Conservation (phyloP, 2,329 filamentous ascomycete species). For the Penicillium griseofulvum region DNA sequence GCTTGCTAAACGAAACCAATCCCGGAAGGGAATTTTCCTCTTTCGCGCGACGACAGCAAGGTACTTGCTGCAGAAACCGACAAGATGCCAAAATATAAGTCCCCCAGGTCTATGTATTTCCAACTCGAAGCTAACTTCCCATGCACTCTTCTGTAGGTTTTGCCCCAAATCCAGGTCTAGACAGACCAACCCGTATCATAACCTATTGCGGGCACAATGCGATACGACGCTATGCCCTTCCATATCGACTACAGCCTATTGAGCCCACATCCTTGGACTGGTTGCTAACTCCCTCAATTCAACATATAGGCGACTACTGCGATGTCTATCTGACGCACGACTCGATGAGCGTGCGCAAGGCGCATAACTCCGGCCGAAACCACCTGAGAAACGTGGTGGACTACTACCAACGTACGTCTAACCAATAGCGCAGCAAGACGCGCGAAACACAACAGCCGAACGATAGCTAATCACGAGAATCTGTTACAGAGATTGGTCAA, state of each 20-base stretch:
- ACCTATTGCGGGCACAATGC: slow-evolving; percentile 4
- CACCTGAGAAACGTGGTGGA: slow-evolving; percentile 96
- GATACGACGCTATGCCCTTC: not conserved
- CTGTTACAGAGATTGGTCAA: slow-evolving; percentile 83
- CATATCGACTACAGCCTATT: not conserved
- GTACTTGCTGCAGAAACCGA: slow-evolving; percentile 18
- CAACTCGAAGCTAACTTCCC: slow-evolving; percentile 36
- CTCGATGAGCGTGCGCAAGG: slow-evolving; percentile 99
- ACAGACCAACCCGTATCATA: not conserved
- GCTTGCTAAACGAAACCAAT: not conserved
- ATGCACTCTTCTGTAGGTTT: slow-evolving; percentile 68
- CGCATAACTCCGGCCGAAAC: slow-evolving; percentile 94
- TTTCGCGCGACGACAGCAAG: slow-evolving; percentile 17
- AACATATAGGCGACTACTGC: slow-evolving; percentile 76
- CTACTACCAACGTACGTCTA: slow-evolving; percentile 80
- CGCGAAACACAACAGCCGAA: not conserved
- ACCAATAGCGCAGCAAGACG: not conserved
- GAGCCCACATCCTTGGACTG: not conserved
- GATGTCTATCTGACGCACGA: slow-evolving; percentile 99
- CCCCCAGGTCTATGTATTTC: slow-evolving; percentile 6
- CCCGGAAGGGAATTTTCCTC: slow-evolving; percentile 22
- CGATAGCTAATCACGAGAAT: slow-evolving; percentile 1
- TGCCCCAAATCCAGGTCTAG: not conserved
- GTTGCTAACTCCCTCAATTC: slow-evolving; percentile 9
- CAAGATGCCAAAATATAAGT: slow-evolving; percentile 88